Evolutionary conservation across 257 asterid species (phyloP), one percentile per base, ranked within the genome.

Genomic region (Phtheirospermum japonicum): DNA sequence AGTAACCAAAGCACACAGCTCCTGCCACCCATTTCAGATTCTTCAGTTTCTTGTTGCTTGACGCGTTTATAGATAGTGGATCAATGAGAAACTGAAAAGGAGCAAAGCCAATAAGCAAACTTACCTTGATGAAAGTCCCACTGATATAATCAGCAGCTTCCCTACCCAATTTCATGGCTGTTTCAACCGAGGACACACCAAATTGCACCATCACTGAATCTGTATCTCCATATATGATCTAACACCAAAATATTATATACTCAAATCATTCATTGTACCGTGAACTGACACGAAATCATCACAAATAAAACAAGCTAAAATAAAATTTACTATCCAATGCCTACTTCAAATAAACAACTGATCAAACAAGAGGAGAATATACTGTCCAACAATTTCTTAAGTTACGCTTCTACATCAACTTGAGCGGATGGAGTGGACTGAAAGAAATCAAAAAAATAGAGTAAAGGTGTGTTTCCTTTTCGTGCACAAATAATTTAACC

Each of bases 181-280:
- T 95, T 73, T 89, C 96, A 51, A 93, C 95, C 5, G 91, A 68
- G 67, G 96, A 61, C 70, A 89, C 96, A 64, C 99, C 94, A 79
- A 93, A 93, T 66, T 89, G 96, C 85, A 93, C 99, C 99, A 93
- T 93, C 55, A 93, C 96, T 42, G 99, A 93, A 78, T 93, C 99
- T 43, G 99, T 93, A 80, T 93, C 99, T 68, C 99, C 99, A 79
- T 93, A 93, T 77, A 93, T 89, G 76, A 93, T 83, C 99, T 89
- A 80, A 61, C 72, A 76, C 43, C 45, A 63, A 18, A 37, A 56
- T 68, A 36, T 49, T n/a, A 46, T 20, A 50, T 50, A 50, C 57
- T 26, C 39, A 55, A 11, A 26, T 26, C 19, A 26, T 55, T 55
- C 2, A 40, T 20, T 50, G 32, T 20, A 50, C 32, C 6, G 9